Percentiles rank a stretch among this genome's conserved stretches.
These are phyloP conservation scores for Kwoniella dendrophila DNA, from an alignment of 768 basidiomycete species.

Conservation along the genomic window DNA sequence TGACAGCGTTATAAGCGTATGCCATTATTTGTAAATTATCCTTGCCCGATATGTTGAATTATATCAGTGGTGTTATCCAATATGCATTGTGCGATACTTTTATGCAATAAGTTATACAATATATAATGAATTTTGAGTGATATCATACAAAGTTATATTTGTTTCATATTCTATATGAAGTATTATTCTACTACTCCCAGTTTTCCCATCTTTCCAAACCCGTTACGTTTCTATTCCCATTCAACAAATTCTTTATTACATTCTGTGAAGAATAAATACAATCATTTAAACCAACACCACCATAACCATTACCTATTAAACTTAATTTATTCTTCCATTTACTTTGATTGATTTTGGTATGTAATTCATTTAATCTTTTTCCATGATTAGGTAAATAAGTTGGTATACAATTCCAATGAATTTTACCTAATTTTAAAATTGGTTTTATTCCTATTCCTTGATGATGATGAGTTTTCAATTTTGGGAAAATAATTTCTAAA, in stretches of 20 bases:
- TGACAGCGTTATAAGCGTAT: too few relatives aligned
- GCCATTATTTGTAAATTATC: too few relatives aligned
- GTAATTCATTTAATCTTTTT: slow-evolving; percentile 67
- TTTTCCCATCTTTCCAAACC: slow-evolving; percentile 48
- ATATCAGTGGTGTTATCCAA: too few relatives aligned
- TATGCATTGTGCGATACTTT: too few relatives aligned
- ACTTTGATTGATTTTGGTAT: slow-evolving; percentile 56
- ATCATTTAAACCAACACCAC: slow-evolving; percentile 83
- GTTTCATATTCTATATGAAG: too few relatives aligned
- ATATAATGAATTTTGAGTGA: too few relatives aligned
- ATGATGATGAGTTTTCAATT: too few relatives aligned
- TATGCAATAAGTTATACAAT: too few relatives aligned
- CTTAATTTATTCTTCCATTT: slow-evolving; percentile 62
- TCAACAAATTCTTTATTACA: slow-evolving; percentile 48
- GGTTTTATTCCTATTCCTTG: slow-evolving; percentile 33
- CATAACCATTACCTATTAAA: slow-evolving; percentile 80
- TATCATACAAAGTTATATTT: too few relatives aligned
- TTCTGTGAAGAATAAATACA: slow-evolving; percentile 75
- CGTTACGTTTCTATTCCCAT: slow-evolving; percentile 30
- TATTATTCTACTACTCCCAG: too few relatives aligned
- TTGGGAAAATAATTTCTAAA: slow-evolving; percentile 44
- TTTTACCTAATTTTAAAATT: slow-evolving; percentile 29
- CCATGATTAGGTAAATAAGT: slow-evolving; percentile 73
- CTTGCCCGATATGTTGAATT: too few relatives aligned
- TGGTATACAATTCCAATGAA: slow-evolving; percentile 75